These are phyloP conservation scores for Evernia prunastri DNA, from an alignment of 495 filamentous ascomycete genomes.

Conservation along the genomic window DNA sequence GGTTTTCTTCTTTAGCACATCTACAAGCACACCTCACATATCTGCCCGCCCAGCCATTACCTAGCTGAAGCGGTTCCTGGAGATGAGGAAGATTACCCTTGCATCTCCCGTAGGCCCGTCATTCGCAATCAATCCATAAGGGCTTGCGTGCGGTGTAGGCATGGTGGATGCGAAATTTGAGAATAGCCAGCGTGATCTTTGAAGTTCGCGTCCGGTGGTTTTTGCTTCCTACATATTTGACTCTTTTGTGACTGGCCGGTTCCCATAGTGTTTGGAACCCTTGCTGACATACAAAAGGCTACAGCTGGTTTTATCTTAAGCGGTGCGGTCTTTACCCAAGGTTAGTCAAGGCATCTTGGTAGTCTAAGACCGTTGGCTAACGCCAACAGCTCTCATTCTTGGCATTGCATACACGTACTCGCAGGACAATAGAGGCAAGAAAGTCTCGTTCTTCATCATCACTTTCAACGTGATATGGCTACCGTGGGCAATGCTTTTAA, in stretches of 20 bases:
- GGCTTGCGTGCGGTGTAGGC: conserved; percentile 67
- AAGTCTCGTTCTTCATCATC: conserved; percentile 66
- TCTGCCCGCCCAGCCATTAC: conserved; percentile 86
- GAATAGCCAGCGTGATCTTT: conserved; percentile 59
- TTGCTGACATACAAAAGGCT: conserved; percentile 42
- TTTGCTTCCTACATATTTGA: conserved; percentile 79
- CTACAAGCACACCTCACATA: conserved; percentile 60
- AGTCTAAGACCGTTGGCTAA: conserved; percentile 28
- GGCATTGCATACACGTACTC: conserved; percentile 73
- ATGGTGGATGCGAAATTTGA: conserved; percentile 86
- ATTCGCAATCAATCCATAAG: conserved; percentile 70
- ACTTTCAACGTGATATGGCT: conserved; percentile 67
- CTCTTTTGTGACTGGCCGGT: background rate
- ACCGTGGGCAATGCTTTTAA: conserved; percentile 66
- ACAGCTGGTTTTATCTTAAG: conserved; percentile 47
- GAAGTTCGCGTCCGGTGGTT: conserved; percentile 65
- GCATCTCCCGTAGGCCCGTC: conserved; percentile 61
- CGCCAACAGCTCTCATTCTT: conserved; percentile 59
- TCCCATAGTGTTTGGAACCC: background rate
- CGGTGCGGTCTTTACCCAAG: conserved; percentile 48
- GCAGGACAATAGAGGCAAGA: conserved; percentile 71
- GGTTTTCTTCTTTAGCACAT: conserved; percentile 22
- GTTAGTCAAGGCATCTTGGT: conserved; percentile 34
- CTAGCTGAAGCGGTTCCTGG: conserved; percentile 95
- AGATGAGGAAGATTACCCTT: conserved; percentile 95